Evolutionary conservation across 2,329 filamentous ascomycete genomes (phyloP).

Genomic region (Harringtonia lauricola): DNA sequence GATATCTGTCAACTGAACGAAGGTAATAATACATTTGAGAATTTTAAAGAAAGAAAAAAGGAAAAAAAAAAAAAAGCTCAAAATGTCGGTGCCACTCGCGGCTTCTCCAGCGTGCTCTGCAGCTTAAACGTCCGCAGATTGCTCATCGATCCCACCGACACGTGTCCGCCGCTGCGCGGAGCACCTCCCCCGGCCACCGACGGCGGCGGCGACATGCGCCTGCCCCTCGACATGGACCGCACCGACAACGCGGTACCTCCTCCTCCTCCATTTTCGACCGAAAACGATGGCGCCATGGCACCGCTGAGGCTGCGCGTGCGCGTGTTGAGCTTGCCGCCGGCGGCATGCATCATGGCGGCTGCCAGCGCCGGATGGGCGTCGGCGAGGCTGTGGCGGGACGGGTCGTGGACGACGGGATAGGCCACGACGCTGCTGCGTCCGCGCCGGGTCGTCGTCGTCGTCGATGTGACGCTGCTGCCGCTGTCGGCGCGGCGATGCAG

Average conservation of each 20-base stretch:
- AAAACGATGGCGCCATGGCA: too few relatives aligned
- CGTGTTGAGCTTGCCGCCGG: too few relatives aligned
- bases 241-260: too few relatives aligned
- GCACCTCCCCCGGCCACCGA: too few relatives aligned
- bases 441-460: not conserved
- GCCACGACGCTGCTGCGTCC: not conserved
- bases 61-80: too few relatives aligned
- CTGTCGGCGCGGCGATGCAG: not conserved
- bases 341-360: too few relatives aligned
- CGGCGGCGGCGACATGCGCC: not conserved
- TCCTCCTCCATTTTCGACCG: too few relatives aligned
- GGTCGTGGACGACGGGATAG: not conserved
- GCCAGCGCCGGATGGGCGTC: not conserved
- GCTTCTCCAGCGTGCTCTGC: not conserved
- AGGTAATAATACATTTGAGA: too few relatives aligned
- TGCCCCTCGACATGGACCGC: not conserved
- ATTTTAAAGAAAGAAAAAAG: too few relatives aligned
- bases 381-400: not conserved
- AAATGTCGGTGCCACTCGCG: not conserved
- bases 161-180: not conserved
- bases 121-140: not conserved
- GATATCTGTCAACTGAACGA: too few relatives aligned
- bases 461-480: not conserved
- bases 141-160: not conserved
- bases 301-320: too few relatives aligned